Base-by-base conservation (phyloP, 2,329 filamentous ascomycete genomes). In the Ascochyta pisi region DNA sequence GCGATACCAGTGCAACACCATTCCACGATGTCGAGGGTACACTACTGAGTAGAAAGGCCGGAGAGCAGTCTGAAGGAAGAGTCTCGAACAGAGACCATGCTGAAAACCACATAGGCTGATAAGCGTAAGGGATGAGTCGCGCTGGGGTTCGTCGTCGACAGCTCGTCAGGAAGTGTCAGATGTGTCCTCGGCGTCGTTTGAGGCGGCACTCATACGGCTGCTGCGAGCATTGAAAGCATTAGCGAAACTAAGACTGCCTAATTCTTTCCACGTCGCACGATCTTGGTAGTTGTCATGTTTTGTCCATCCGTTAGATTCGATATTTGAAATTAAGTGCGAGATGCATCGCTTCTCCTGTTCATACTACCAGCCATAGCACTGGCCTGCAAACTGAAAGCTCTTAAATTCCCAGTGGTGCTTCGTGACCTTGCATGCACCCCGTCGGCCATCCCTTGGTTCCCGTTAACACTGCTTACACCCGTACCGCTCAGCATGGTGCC, bases 311-410 rank as follows among this genome's bases (percentile, higher is more conserved):
- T 34, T 6, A 10, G 4, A 34, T 15, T 16, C 8, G 15, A 19
- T 10, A 16, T 35, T 15, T 35, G 15, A 6, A 19, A 10, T 10
- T 16, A 35, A 35, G 15, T 35, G 34, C 16, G 34, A 6, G 34
- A 6, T 7, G 16, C 40, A 9, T 59, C 56, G 6, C 58, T 55
- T 31, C 62, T 57, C 19, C 60, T 47, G 40, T 57, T 65, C 60
- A 64, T 60, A 0, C 62, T 61, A 13, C 57, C 62, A 3, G 61
- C 63, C 56, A 67, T 49, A 13, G 61, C 63, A 50, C 63, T 65
- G 13, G 64, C 64, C 46, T 65, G 61, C 27, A 67, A 40, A 29
- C 61, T 61, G 29, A 67, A 67, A 3, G 60, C 50, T 26, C 64
- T 60, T 6, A 67, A 35, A 42, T 57, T 67, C 1, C 56, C 54